phyloP scores from a whole-genome alignment of 306 rosid genomes.

The Pyrus bretschneideri region DNA sequence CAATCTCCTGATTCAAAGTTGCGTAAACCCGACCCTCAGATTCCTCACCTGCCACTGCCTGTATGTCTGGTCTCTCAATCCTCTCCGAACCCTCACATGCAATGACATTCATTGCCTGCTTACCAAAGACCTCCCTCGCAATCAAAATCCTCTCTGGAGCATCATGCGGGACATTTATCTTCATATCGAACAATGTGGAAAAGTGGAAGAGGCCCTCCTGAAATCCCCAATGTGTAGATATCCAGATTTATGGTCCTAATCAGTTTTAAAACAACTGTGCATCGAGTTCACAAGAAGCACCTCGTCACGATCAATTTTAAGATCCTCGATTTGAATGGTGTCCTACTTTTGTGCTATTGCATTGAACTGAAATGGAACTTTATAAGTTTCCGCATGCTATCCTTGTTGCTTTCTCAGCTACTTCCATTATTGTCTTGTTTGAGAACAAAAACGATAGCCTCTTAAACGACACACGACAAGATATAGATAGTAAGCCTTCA shows the following conservation, averaged over 20 bases:
- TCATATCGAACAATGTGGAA: conserved; percentile 34
- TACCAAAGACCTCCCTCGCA: conserved; percentile 29
- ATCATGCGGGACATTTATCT: conserved; percentile 21
- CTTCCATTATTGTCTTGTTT: conserved; percentile 28
- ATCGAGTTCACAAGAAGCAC: conserved; percentile 28
- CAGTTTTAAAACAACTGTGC: conserved; percentile 24
- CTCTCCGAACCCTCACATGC: conserved; percentile 39
- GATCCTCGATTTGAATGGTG: conserved; percentile 32
- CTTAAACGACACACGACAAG: conserved; percentile 29
- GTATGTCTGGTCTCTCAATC: conserved; percentile 33
- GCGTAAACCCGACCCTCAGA: conserved; percentile 24
- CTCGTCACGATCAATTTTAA: conserved; percentile 27
- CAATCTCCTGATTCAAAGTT: conserved; percentile 25
- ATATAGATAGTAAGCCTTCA: conserved; percentile 38
- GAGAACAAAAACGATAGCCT: conserved; percentile 29
- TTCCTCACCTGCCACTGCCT: conserved; percentile 33
- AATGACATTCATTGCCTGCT: conserved; percentile 34
- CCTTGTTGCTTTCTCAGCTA: conserved; percentile 27
- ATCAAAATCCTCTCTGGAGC: conserved; percentile 30
- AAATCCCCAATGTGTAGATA: conserved; percentile 25
- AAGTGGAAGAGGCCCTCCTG: conserved; percentile 38
- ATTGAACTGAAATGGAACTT: conserved; percentile 31
- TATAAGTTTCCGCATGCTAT: conserved; percentile 25
- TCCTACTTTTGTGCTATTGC: conserved; percentile 39
- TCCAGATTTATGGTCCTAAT: conserved; percentile 31